phyloP scores from a whole-genome alignment of 2,329 filamentous ascomycete genomes.

The Colletotrichum sp. region DNA sequence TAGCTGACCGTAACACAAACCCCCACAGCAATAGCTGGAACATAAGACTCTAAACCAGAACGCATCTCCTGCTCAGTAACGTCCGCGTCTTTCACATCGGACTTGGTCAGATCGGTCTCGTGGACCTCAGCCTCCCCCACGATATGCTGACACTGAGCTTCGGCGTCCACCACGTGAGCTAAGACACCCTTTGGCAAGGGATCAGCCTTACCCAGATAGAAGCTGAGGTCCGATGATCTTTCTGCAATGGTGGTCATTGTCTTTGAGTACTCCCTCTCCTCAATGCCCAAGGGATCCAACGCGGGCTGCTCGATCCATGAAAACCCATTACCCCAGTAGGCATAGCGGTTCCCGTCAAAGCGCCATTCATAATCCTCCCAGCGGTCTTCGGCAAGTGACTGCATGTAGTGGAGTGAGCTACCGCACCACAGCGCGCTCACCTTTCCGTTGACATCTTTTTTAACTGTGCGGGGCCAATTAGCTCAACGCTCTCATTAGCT shows the following conservation, averaged over 20 bases:
- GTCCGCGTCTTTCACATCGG: not conserved
- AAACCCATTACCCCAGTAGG: not conserved
- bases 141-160: not conserved
- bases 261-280: not conserved
- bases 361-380: not conserved
- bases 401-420: not conserved
- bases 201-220: not conserved
- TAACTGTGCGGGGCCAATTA: not conserved
- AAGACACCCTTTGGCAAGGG: not conserved
- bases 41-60: not conserved
- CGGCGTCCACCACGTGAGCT: rapidly evolving
- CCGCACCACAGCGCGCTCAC: not conserved
- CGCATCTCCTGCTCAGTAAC: not conserved
- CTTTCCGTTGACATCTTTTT: not conserved
- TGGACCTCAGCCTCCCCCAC: not conserved
- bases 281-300: not conserved
- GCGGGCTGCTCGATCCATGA: not conserved
- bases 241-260: not conserved
- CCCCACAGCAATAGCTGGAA: not conserved
- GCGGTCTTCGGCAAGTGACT: not conserved
- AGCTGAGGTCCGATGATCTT: not conserved
- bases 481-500: not conserved
- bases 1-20: too few species aligned
- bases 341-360: not conserved
- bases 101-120: rapidly evolving